Percentiles rank a stretch among this genome's conserved stretches.
phyloP scores from a whole-genome alignment of 2,329 filamentous ascomycete species.

The Trichoderma simmonsii region DNA sequence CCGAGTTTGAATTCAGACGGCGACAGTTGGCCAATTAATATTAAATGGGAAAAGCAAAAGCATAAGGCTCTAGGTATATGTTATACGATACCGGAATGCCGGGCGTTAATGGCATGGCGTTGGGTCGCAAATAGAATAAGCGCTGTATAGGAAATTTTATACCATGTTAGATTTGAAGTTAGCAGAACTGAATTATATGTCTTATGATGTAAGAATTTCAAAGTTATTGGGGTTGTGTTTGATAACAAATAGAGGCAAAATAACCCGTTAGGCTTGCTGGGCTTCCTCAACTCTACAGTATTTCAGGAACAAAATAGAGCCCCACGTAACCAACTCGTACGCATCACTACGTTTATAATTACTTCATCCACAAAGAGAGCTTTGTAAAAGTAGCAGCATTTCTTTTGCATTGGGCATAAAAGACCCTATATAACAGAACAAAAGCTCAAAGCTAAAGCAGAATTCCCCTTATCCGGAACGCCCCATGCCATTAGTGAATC shows the following conservation, averaged over 20 bases:
- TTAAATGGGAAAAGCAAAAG: not conserved
- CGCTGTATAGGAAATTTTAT: not conserved
- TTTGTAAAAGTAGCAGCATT: not conserved
- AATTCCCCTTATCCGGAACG: slow-evolving; percentile 32
- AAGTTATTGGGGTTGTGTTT: not conserved
- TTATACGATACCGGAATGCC: not conserved
- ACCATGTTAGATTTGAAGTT: not conserved
- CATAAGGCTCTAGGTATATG: not conserved
- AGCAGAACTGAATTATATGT: not conserved
- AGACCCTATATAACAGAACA: slow-evolving; percentile 13
- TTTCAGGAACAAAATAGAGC: no score
- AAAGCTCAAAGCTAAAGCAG: slow-evolving; percentile 13
- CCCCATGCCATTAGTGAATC: slow-evolving; percentile 35
- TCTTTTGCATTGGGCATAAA: slow-evolving; percentile 15
- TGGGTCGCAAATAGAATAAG: not conserved
- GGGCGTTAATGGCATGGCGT: not conserved
- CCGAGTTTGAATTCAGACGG: slow-evolving; percentile 40
- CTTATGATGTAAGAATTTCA: not conserved
- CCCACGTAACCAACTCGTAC: no score
- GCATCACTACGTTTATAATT: not conserved
- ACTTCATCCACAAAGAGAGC: not conserved
- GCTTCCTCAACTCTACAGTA: not conserved
- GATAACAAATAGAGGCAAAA: not conserved
- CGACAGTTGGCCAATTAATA: slow-evolving; percentile 27
- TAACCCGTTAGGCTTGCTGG: not conserved